phyloP scores from a whole-genome alignment of 192 early-diverging fungal genomes.

The Mortierella hygrophila region DNA sequence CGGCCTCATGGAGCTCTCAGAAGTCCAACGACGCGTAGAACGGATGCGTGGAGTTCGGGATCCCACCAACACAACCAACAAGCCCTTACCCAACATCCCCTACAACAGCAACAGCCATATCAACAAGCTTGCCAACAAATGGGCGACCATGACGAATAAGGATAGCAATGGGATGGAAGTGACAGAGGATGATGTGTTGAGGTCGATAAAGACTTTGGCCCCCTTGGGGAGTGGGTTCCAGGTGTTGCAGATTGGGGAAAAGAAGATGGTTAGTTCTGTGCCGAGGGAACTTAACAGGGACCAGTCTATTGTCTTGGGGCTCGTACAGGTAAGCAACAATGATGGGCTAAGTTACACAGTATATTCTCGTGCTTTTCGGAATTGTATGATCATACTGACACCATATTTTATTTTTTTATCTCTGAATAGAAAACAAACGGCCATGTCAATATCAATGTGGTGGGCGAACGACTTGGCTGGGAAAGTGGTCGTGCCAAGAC shows the following conservation, averaged over 20 bases:
- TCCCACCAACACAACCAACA: background rate
- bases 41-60: slow-evolving; percentile 68
- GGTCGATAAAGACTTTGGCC: slow-evolving; percentile 86
- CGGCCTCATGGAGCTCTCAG: slow-evolving; percentile 89
- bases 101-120: background rate
- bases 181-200: slow-evolving; percentile 84
- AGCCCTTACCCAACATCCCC: background rate
- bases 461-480: slow-evolving; percentile 67
- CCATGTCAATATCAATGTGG: slow-evolving; percentile 52
- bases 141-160: slow-evolving; percentile 20
- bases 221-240: slow-evolving; percentile 94
- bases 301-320: slow-evolving; percentile 72
- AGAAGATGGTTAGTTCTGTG: slow-evolving; percentile 89
- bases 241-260: slow-evolving; percentile 82
- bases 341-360: background rate
- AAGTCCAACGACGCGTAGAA: slow-evolving; percentile 80
- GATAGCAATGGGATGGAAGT: slow-evolving; percentile 49
- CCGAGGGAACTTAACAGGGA: slow-evolving; percentile 92
- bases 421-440: slow-evolving; percentile 36
- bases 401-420: background rate
- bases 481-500: slow-evolving; percentile 63
- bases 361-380: background rate
- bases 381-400: background rate
- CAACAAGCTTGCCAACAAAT: slow-evolving; percentile 16
- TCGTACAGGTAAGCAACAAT: slow-evolving; percentile 73